Base-by-base conservation (phyloP, 495 filamentous ascomycete species). In the Hypoxylon crocopeplum region DNA sequence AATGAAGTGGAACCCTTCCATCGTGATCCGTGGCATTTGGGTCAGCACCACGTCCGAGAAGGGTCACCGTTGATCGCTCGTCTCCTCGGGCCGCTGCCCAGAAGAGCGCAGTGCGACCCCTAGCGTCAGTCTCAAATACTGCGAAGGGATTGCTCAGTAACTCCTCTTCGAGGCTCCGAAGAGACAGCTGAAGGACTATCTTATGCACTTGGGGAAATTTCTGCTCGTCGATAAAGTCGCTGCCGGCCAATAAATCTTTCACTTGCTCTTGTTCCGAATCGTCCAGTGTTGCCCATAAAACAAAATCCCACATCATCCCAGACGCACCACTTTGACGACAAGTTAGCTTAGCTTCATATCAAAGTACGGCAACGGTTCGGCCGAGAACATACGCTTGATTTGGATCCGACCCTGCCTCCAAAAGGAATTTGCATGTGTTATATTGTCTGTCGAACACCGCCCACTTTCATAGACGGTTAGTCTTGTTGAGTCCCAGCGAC, bases 81-180 rank as follows among this genome's bases (percentile, higher is more conserved):
- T 73, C 57, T 20, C 69, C 69, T 29, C 61, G 13, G 27, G 62
- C 66, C 7, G 70, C 70, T 5, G 72, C 71, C 71, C 72, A 74
- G 11, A 36, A 38, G 19, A 76, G 40, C 7, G 75, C 59, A 11
- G 72, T 74, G 25, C 69, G 66, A n/a, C 74, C 72, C 38, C 47
- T 19, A 10, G 32, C 36, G 29, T 66, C 62, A 10, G 16, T 15
- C 2, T 15, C 33, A 22, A 52, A 42, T 30, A 66, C 36, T 15
- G 44, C 56, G 16, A 71, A 60, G 0, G 65, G 64, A 29, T 69
- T 21, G 1, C 22, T 24, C 15, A 32, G 2, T n/a, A 69, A 17
- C 32, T 66, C 69, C 40, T 62, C 48, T 34, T 69, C 67, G 1
- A 76, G 48, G 33, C 25, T 19, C 32, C 37, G 11, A 12, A 64